A percentile compares a stretch with the other conserved stretches of the same genome.
phyloP scores from a whole-genome alignment of 345 rosid genomes.

The Fremontodendron californicum region DNA sequence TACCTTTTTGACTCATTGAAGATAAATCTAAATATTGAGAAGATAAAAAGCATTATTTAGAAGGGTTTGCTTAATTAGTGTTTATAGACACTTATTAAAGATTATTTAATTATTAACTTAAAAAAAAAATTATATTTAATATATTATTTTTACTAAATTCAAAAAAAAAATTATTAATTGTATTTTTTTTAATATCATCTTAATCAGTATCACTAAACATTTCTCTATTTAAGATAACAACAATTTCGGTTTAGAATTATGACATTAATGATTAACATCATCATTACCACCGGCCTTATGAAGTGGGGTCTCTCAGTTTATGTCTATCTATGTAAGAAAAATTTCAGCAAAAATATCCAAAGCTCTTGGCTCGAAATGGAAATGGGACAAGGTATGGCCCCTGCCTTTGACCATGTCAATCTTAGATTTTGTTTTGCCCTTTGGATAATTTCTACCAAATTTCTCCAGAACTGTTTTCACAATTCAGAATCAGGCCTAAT shows the following conservation, averaged over 20 bases:
- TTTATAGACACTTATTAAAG: no score
- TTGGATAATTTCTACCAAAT: not conserved
- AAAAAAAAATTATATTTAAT: no score
- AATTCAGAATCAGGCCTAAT: no score
- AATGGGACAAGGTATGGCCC: not conserved
- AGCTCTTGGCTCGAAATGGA: constrained; percentile 8
- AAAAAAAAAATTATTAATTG: no score
- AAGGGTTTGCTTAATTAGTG: no score
- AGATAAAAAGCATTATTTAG: not conserved
- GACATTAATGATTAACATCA: constrained; percentile 7
- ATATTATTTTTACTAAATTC: no score
- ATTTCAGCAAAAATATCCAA: not conserved
- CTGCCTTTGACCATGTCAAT: constrained; percentile 4
- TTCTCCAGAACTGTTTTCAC: not conserved
- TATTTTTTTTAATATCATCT: no score
- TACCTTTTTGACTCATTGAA: constrained; percentile 19
- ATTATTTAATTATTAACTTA: no score
- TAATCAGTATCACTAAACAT: no score
- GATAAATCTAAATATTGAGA: not conserved
- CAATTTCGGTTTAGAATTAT: not conserved
- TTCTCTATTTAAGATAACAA: not conserved
- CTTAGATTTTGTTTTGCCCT: not conserved
- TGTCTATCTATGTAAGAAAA: not conserved
- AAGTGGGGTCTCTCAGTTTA: constrained; percentile 14
- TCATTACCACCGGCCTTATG: constrained; percentile 17